Evolutionary conservation across 495 filamentous ascomycete species (phyloP).

Genomic region (Recurvomyces mirabilis): DNA sequence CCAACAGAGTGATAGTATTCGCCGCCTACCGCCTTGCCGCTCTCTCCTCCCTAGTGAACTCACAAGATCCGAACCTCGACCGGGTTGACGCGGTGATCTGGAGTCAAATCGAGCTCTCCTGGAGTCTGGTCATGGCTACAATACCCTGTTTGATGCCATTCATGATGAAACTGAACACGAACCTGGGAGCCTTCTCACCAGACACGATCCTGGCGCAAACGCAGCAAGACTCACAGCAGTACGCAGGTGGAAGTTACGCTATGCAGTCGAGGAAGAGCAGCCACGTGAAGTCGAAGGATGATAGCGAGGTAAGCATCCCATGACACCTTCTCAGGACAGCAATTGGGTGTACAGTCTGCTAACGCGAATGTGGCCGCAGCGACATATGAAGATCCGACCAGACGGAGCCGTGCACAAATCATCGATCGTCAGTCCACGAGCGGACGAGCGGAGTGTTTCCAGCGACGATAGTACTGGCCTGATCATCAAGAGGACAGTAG

Average conservation of each 20-base stretch:
- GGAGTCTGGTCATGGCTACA: background rate
- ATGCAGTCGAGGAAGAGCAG: background rate
- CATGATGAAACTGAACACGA: background rate
- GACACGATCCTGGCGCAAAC: background rate
- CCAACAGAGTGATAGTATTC: slow-evolving; percentile 1
- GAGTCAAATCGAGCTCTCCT: slow-evolving; percentile 1
- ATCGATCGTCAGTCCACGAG: background rate
- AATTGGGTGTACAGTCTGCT: background rate
- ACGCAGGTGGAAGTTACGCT: background rate
- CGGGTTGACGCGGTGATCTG: background rate
- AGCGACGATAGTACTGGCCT: background rate
- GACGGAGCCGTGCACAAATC: background rate
- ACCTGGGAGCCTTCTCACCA: background rate
- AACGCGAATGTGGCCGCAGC: background rate
- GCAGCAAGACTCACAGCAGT: background rate
- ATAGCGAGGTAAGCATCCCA: background rate
- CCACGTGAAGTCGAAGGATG: background rate
- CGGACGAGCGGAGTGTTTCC: background rate
- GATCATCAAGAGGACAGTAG: background rate
- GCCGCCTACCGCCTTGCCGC: background rate
- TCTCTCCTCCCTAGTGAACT: background rate
- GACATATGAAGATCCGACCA: background rate
- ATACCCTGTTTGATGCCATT: slow-evolving; percentile 1
- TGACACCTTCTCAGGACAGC: background rate
- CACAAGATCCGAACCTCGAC: background rate